These are phyloP conservation scores for Phyllosticta citrichinensis DNA, from an alignment of 2,329 filamentous ascomycete species.

Conservation along the genomic window DNA sequence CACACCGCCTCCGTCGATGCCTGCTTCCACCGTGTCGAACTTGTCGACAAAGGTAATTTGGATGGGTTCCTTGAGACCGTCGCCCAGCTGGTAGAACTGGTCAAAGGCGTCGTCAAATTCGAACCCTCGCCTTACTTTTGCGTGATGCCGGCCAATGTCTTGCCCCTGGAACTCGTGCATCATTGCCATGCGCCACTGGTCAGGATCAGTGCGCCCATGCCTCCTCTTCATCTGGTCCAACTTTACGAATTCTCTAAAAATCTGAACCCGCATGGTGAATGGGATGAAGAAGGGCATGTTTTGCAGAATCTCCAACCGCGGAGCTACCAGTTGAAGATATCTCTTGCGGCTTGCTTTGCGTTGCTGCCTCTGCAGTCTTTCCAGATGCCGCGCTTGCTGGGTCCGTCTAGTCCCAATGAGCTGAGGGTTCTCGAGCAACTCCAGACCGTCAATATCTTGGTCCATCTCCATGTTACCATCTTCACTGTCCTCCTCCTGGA, in stretches of 20 bases:
- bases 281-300: conserved; percentile 98
- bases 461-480: conserved; percentile 34
- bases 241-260: conserved; percentile 86
- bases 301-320: conserved; percentile 78
- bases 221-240: conserved; percentile 68
- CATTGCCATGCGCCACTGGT: conserved; percentile 58
- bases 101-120: conserved; percentile 80
- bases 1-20: conserved; percentile 93
- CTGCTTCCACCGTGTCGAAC: conserved; percentile 77
- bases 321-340: conserved; percentile 63
- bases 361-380: conserved; percentile 54
- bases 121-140: conserved; percentile 65
- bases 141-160: conserved; percentile 48
- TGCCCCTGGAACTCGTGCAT: conserved; percentile 24
- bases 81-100: conserved; percentile 71
- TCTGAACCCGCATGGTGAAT: conserved; percentile 80
- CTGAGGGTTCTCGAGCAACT: conserved; percentile 13
- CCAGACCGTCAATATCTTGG: conserved; percentile 23
- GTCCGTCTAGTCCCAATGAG: conserved; percentile 49
- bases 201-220: conserved; percentile 59
- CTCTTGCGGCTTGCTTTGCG: conserved; percentile 58
- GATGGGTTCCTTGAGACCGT: conserved; percentile 85
- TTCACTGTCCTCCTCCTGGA: conserved; percentile 54
- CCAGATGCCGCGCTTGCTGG: conserved; percentile 51
- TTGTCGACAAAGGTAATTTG: conserved; percentile 94